Base-by-base conservation (phyloP, 2,329 filamentous ascomycete genomes). In the Myriangium duriaei region DNA sequence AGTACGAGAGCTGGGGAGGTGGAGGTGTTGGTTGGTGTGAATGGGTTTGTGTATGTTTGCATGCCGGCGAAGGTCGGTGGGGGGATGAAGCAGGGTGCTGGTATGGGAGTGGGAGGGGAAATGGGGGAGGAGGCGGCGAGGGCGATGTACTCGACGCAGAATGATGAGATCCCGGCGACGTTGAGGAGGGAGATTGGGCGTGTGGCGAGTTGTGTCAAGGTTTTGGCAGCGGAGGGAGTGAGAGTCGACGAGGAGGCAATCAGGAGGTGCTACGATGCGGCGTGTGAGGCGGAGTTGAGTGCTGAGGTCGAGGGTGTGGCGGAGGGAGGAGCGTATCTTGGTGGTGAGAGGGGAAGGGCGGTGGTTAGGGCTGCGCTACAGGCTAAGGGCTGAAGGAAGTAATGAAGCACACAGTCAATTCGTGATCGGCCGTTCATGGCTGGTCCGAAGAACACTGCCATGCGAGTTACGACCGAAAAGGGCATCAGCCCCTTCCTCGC, bases 101-200 rank as follows among this genome's bases (percentile, higher is more conserved):
- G 66, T 54, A 75, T 65, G 7, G 69, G 71, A 2, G 83, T 95
- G 51, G 93, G 85, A 37, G 74, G 82, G 47, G 34, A 36, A 26
- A 72, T 95, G 57, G 91, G 96, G 58, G 91, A 98, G 62, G 77
- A 69, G 49, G 81, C 91, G 13, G 86, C 78, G 45, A 76, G 77
- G 51, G 82, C 79, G 38, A 85, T 94, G 49, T 98, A 98, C 62
- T 91, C 83, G 39, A 92, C 83, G 55, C 86, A 95, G 64, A 98
- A 98, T 56, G 88, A 96, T 56, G 71, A 75, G 40, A 86, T 98
- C 45, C 66, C 74, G 14, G 64, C 75, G 2, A 74, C 76, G 34
- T 88, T 85, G 11, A 76, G 91, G 67, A 74, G 79, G 45, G 91
- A 96, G 67, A 95, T 98, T 59, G 78, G 84, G 11, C 70, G 87